Conservation (phyloP, 2,329 filamentous ascomycete genomes). For the Coniochaeta pulveracea region DNA sequence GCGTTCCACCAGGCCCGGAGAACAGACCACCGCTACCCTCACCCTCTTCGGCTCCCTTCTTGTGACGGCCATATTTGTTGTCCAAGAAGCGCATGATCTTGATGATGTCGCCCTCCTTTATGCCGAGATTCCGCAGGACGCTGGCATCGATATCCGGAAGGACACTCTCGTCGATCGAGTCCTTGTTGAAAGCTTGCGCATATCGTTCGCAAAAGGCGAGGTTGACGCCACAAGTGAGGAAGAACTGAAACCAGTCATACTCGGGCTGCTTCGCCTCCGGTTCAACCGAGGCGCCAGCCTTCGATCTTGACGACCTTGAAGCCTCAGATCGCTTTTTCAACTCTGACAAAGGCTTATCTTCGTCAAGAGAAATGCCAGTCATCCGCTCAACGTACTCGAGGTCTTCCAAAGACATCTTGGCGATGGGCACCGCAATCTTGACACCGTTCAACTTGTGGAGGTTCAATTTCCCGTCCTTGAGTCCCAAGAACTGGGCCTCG, state of each 20-base stretch:
- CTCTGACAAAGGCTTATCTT: slow-evolving; percentile 86
- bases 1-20: slow-evolving; percentile 78
- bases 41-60: slow-evolving; percentile 46
- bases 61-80: slow-evolving; percentile 60
- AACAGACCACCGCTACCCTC: slow-evolving; percentile 63
- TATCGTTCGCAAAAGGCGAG: slow-evolving; percentile 92
- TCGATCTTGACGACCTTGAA: slow-evolving; percentile 14
- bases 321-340: slow-evolving; percentile 43
- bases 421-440: slow-evolving; percentile 91
- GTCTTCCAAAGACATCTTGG: slow-evolving; percentile 93
- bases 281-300: slow-evolving; percentile 52
- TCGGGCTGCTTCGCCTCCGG: slow-evolving; percentile 57
- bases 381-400: slow-evolving; percentile 85
- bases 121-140: slow-evolving; percentile 75
- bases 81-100: slow-evolving; percentile 89
- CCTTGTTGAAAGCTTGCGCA: slow-evolving; percentile 74
- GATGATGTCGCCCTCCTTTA: slow-evolving; percentile 93
- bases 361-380: slow-evolving; percentile 83
- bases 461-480: slow-evolving; percentile 94
- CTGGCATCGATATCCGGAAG: slow-evolving; percentile 79
- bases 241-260: slow-evolving; percentile 99
- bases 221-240: slow-evolving; percentile 82
- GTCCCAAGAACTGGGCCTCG: slow-evolving; percentile 88
- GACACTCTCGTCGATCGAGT: slow-evolving; percentile 93
- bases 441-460: slow-evolving; percentile 96